Percentiles rank a stretch among this genome's conserved stretches.
phyloP scores from a whole-genome alignment of 257 asterid species.

The Fraxinus pennsylvanica region DNA sequence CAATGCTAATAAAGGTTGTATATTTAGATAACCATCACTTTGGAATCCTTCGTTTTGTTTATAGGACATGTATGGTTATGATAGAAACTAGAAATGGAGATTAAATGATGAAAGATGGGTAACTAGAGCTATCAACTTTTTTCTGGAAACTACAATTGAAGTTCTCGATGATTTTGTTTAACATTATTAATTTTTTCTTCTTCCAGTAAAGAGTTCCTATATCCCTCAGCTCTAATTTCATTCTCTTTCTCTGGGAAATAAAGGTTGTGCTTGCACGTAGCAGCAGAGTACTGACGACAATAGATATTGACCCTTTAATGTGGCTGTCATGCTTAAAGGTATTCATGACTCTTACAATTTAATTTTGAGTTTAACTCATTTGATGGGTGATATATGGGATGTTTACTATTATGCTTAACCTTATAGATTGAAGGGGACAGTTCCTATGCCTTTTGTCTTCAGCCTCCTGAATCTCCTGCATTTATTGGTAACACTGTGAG shows the following conservation, averaged over 20 bases:
- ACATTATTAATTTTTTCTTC: neutral
- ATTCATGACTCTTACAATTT: conserved; percentile 23
- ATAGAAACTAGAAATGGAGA: conserved; percentile 2
- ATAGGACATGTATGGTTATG: neutral
- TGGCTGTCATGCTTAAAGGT: conserved; percentile 87
- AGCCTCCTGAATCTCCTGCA: conserved; percentile 89
- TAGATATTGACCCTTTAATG: conserved; percentile 68
- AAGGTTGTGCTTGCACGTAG: conserved; percentile 99
- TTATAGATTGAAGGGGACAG: conserved; percentile 74
- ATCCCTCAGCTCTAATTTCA: neutral
- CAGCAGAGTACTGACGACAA: conserved; percentile 71
- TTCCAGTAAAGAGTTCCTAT: neutral
- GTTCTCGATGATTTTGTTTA: neutral
- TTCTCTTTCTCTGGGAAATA: conserved; percentile 21
- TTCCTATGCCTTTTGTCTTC: conserved; percentile 86
- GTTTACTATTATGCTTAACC: conserved; percentile 23
- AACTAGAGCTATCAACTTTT: neutral
- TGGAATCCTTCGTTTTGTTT: neutral
- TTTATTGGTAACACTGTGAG: conserved; percentile 96
- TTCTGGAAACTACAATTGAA: neutral
- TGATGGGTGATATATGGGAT: neutral
- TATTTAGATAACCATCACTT: neutral
- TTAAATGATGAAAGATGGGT: neutral
- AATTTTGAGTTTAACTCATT: neutral
- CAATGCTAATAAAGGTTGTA: conserved; percentile 72